A percentile compares a stretch with the other conserved stretches of the same genome.
Evolutionary conservation across 345 rosid genomes (phyloP).

Genomic region (Citrus maxima): DNA sequence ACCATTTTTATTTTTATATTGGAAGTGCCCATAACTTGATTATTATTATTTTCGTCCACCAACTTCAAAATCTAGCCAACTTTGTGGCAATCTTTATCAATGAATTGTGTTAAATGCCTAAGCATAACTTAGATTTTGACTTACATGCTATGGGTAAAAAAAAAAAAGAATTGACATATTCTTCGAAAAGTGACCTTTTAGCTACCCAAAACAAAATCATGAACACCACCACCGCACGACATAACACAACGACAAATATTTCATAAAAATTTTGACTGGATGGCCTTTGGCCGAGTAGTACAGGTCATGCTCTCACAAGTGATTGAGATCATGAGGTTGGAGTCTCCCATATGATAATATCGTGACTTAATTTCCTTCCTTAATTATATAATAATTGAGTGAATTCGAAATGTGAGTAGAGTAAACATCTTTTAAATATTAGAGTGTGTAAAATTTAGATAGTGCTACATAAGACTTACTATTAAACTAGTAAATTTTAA

Average conservation of each 20-base stretch:
- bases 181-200: not conserved
- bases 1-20: not conserved
- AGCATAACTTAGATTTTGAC: constrained; percentile 1
- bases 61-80: not conserved
- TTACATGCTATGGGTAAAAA: not conserved
- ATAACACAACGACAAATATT: not conserved
- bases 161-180: not conserved
- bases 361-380: too few species aligned
- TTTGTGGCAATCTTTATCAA: not conserved
- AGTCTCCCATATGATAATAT: too few species aligned
- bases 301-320: too few species aligned
- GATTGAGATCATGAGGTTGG: too few species aligned
- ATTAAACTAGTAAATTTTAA: too few species aligned
- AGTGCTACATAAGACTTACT: too few species aligned
- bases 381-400: too few species aligned
- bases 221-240: not conserved
- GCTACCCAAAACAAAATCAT: not conserved
- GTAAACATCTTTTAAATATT: too few species aligned
- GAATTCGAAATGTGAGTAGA: too few species aligned
- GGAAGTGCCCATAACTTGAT: not conserved
- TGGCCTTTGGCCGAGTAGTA: too few species aligned
- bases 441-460: too few species aligned
- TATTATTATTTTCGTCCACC: not conserved
- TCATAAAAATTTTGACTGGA: not conserved
- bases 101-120: not conserved